A percentile compares a stretch with the other conserved stretches of the same genome.
These are phyloP conservation scores for Epichloe gansuensis DNA, from an alignment of 2,329 filamentous ascomycete genomes.

Conservation along the genomic window DNA sequence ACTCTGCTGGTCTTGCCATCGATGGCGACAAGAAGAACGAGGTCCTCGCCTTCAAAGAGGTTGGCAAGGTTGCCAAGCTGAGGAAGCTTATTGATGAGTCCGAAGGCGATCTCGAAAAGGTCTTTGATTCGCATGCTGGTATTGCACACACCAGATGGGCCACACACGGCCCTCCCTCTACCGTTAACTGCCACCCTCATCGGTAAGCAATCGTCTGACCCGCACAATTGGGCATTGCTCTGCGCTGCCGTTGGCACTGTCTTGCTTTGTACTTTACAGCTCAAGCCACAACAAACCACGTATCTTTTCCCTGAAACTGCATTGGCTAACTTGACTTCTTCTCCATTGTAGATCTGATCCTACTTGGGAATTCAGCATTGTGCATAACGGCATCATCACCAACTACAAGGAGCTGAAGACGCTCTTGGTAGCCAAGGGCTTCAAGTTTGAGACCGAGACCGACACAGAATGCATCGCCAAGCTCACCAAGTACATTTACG, in stretches of 20 bases:
- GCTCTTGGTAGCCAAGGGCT: constrained; percentile 84
- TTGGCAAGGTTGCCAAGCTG: constrained; percentile 96
- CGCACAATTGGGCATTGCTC: too few species aligned
- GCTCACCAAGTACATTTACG: constrained; percentile 95
- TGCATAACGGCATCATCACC: constrained; percentile 99
- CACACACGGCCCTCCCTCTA: constrained; percentile 88
- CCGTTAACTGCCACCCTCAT: constrained; percentile 96
- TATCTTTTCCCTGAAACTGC: background rate
- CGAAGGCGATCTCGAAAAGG: constrained; percentile 75
- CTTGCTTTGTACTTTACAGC: too few species aligned
- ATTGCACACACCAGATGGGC: constrained; percentile 99
- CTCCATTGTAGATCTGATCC: constrained; percentile 62
- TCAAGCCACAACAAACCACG: background rate
- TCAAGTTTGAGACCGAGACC: constrained; percentile 98
- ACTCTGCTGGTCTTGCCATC: constrained; percentile 89
- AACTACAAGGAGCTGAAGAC: constrained; percentile 99
- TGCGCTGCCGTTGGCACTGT: too few species aligned
- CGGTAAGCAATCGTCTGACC: constrained; percentile 43
- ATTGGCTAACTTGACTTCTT: constrained; percentile 7
- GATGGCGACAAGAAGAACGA: constrained; percentile 99
- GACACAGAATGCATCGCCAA: constrained; percentile 99
- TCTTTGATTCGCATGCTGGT: constrained; percentile 95
- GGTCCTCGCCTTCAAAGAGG: constrained; percentile 95
- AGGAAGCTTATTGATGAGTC: constrained; percentile 80
- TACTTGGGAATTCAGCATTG: constrained; percentile 90